phyloP scores from a whole-genome alignment of 306 rosid species.

The Chamaecrista fasciculata region DNA sequence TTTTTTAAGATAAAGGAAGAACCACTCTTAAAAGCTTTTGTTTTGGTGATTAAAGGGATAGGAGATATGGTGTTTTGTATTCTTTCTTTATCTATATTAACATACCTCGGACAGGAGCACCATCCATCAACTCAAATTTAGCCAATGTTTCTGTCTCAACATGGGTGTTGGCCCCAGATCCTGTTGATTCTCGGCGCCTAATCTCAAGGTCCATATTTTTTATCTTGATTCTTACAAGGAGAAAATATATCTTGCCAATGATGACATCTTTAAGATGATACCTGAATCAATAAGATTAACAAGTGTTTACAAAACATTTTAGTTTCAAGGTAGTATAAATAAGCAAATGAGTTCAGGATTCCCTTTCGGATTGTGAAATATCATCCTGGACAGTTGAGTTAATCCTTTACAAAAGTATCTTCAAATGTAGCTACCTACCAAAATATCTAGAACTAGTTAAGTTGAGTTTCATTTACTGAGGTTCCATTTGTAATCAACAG shows the following conservation, averaged over 20 bases:
- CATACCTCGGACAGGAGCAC: slow-evolving; percentile 98
- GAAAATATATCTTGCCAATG: slow-evolving; percentile 91
- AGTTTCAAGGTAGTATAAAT: not conserved
- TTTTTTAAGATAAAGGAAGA: too few species aligned
- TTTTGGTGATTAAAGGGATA: not conserved
- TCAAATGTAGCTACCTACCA: not conserved
- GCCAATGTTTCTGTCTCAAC: slow-evolving; percentile 99
- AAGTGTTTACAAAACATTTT: slow-evolving; percentile 5
- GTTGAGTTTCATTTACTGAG: not conserved
- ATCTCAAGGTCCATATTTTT: slow-evolving; percentile 99
- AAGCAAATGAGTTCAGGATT: slow-evolving; percentile 3
- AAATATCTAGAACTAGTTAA: slow-evolving; percentile 10
- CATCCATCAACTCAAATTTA: slow-evolving; percentile 97
- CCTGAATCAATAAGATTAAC: slow-evolving; percentile 45
- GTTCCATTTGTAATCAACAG: slow-evolving; percentile 5
- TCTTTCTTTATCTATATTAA: not conserved
- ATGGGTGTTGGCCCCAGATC: slow-evolving; percentile 96
- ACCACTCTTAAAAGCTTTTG: not conserved
- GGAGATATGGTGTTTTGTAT: not conserved
- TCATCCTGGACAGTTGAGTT: not conserved
- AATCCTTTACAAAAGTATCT: slow-evolving; percentile 9
- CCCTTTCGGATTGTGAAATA: not conserved
- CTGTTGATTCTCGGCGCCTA: slow-evolving; percentile 95
- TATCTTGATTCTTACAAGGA: slow-evolving; percentile 97
- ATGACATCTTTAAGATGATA: slow-evolving; percentile 95